Percentiles rank a stretch among this genome's conserved stretches.
Conservation (phyloP, 106 monocot species). For the Dioscorea dumetorum region DNA sequence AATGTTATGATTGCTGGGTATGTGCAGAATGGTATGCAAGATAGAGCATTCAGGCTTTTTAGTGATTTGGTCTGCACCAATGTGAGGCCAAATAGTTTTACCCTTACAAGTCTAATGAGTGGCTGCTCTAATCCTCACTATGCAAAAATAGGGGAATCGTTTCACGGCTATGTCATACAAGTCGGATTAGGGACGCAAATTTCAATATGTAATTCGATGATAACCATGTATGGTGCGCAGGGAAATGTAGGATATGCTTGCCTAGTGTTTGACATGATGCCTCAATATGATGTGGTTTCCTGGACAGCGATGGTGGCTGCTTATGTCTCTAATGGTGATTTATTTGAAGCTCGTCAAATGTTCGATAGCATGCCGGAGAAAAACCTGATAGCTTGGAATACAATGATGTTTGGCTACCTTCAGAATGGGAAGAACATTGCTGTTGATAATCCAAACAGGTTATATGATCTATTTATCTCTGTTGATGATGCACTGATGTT, state of each 20-base stretch:
- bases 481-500: slow-evolving; percentile 12
- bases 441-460: background rate
- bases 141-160: slow-evolving; percentile 8
- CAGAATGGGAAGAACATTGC: slow-evolving; percentile 8
- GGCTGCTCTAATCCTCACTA: slow-evolving; percentile 13
- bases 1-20: slow-evolving; percentile 24
- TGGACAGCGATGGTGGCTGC: slow-evolving; percentile 35
- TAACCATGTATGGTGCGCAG: slow-evolving; percentile 34
- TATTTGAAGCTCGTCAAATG: slow-evolving; percentile 15
- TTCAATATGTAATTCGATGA: slow-evolving; percentile 24
- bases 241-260: slow-evolving; percentile 17
- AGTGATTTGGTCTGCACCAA: slow-evolving; percentile 16
- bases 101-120: slow-evolving; percentile 27
- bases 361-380: slow-evolving; percentile 29
- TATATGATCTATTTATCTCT: background rate
- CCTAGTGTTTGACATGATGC: slow-evolving; percentile 18
- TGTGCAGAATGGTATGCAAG: slow-evolving; percentile 27
- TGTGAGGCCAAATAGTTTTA: slow-evolving; percentile 25
- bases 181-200: slow-evolving; percentile 12
- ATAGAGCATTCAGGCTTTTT: slow-evolving; percentile 21
- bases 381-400: slow-evolving; percentile 37
- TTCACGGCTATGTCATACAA: slow-evolving; percentile 25
- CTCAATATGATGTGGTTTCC: slow-evolving; percentile 19
- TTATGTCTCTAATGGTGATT: slow-evolving; percentile 3
- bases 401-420: slow-evolving; percentile 39